These are phyloP conservation scores for Ophiostoma piceae DNA, from an alignment of 2,329 filamentous ascomycete species.

Conservation along the genomic window DNA sequence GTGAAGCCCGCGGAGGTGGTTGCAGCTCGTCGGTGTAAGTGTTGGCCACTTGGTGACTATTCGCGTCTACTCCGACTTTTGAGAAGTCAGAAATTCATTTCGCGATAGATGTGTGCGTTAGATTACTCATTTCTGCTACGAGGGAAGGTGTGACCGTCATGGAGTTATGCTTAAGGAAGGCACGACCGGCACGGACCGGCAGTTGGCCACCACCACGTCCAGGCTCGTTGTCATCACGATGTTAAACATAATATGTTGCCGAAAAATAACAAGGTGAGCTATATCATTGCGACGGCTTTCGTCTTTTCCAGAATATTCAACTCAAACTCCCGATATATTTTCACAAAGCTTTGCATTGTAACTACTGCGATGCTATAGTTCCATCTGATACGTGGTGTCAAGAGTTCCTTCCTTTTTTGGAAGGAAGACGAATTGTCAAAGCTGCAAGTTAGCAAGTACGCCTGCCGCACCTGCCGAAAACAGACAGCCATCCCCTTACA, in stretches of 20 bases:
- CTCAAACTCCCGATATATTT: no score
- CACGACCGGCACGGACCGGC: neutral
- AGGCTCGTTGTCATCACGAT: neutral
- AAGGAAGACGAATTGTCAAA: neutral
- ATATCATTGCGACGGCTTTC: neutral
- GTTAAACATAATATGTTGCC: neutral
- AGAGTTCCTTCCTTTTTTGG: slow-evolving; percentile 1
- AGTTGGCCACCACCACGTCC: neutral
- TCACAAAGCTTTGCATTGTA: neutral
- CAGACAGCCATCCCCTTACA: neutral
- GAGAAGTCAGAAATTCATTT: neutral
- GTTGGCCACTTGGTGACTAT: neutral
- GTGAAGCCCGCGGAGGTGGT: neutral
- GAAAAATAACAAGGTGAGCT: neutral
- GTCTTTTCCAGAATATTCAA: no score
- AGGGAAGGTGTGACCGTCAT: neutral
- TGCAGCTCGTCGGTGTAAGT: neutral
- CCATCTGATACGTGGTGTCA: neutral
- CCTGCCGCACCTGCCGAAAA: slow-evolving; percentile 5
- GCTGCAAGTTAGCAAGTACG: neutral
- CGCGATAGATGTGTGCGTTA: neutral
- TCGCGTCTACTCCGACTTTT: neutral
- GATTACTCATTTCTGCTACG: neutral
- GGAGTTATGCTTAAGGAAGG: neutral
- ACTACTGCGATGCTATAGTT: neutral